Conservation (phyloP, 139 green algal genomes). For the Tetradesmus obliquus region DNA sequence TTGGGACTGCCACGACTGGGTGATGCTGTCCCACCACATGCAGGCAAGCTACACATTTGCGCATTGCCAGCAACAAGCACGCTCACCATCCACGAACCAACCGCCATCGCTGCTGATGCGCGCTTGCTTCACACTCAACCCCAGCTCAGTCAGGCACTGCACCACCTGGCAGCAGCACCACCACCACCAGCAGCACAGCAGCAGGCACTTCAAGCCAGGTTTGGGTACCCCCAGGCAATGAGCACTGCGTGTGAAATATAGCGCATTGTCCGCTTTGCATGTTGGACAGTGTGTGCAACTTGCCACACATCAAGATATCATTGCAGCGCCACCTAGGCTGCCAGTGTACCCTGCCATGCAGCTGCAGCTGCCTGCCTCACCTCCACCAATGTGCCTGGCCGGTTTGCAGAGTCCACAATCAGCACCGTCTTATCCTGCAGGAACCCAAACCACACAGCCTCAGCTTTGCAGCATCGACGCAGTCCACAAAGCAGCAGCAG, state of each 20-base stretch:
- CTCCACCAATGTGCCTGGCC: constrained; percentile 45
- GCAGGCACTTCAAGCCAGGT: neutral
- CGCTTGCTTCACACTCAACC: constrained; percentile 84
- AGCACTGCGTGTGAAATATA: too few species aligned
- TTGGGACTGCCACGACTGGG: too few species aligned
- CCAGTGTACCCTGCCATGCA: neutral
- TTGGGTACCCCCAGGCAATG: too few species aligned
- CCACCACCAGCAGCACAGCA: neutral
- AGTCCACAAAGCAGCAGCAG: neutral
- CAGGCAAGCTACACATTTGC: neutral
- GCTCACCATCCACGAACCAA: constrained; percentile 97
- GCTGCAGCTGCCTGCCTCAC: neutral
- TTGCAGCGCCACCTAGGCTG: neutral
- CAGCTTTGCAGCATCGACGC: neutral
- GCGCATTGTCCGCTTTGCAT: too few species aligned
- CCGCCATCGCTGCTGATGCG: constrained; percentile 93
- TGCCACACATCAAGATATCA: too few species aligned
- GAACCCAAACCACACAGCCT: neutral
- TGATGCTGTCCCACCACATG: too few species aligned
- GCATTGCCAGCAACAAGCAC: neutral
- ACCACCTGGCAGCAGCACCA: constrained; percentile 81
- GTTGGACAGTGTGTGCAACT: too few species aligned
- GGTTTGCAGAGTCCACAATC: constrained; percentile 35
- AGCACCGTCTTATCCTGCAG: constrained; percentile 20
- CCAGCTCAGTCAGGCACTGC: constrained; percentile 95